phyloP scores from a whole-genome alignment of 305 asterid species.

The Fraxinus floribunda region DNA sequence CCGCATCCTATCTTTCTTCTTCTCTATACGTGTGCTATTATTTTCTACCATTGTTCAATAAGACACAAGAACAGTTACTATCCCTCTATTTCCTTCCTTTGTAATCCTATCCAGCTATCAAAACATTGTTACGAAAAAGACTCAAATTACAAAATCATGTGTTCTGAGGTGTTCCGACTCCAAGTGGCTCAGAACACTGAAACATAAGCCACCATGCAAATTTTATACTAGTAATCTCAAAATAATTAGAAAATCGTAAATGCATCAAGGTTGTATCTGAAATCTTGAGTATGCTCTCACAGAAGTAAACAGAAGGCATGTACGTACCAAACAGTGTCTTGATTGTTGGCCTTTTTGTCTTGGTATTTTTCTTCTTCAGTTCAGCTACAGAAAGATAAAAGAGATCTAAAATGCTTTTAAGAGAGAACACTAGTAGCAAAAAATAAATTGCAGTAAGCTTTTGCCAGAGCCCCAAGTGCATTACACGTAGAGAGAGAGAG shows the following conservation, averaged over 20 bases:
- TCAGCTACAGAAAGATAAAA: slow-evolving; percentile 57
- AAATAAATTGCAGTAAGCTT: neutral
- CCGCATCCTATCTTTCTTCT: neutral
- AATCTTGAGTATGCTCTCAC: slow-evolving; percentile 13
- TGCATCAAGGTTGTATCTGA: neutral
- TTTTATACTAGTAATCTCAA: neutral
- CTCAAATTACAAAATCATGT: neutral
- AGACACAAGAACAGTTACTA: neutral
- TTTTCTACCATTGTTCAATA: neutral
- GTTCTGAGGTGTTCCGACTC: neutral
- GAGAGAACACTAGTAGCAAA: neutral
- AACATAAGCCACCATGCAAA: neutral
- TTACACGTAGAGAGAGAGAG: neutral
- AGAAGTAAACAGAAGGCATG: slow-evolving; percentile 4
- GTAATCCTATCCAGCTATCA: neutral
- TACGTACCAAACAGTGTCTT: slow-evolving; percentile 82
- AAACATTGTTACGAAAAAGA: neutral
- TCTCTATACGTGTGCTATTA: neutral
- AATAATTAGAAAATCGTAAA: neutral
- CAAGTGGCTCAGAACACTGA: neutral
- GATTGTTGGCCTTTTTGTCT: slow-evolving; percentile 78
- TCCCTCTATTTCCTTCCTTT: neutral
- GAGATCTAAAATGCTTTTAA: slow-evolving; percentile 4
- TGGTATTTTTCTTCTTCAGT: slow-evolving; percentile 78
- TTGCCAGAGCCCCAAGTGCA: neutral